phyloP scores from a whole-genome alignment of 441 rosid genomes.

The Kokia cookei region DNA sequence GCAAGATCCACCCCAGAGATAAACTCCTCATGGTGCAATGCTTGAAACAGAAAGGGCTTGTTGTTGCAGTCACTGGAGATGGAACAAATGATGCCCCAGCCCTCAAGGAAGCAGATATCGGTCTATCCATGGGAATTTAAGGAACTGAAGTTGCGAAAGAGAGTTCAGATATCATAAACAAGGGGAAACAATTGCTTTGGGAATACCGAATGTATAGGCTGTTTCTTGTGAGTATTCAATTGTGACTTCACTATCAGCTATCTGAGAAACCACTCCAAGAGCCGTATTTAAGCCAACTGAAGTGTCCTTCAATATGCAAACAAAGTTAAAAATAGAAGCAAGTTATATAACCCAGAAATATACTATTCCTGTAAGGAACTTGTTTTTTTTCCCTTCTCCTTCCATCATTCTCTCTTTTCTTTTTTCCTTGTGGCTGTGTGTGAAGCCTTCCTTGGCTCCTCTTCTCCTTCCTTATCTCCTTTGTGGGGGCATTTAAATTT shows the following conservation, averaged over 20 bases:
- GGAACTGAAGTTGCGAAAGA: constrained; percentile 53
- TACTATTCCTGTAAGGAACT: no score
- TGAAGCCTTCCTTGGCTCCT: no score
- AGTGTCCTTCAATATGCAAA: constrained; percentile 5
- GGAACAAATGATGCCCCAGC: constrained; percentile 60
- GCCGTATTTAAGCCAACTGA: constrained; percentile 74
- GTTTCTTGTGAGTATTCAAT: constrained; percentile 29
- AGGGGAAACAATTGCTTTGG: constrained; percentile 45
- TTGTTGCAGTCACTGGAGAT: constrained; percentile 51
- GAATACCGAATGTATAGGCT: constrained; percentile 28
- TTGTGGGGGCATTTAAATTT: no score
- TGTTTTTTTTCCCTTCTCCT: no score
- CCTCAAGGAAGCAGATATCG: constrained; percentile 48
- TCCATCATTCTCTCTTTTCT: no score
- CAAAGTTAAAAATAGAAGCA: no score
- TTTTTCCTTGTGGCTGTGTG: no score
- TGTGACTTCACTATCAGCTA: constrained; percentile 26
- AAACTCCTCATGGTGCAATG: constrained; percentile 55
- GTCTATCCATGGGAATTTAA: constrained; percentile 56
- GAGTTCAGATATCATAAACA: constrained; percentile 48
- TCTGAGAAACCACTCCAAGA: constrained; percentile 27
- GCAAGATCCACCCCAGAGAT: constrained; percentile 49
- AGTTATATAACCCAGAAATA: no score
- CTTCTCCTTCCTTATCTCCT: no score
- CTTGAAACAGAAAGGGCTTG: constrained; percentile 44